Base-by-base conservation (phyloP, 257 asterid genomes). In the Capsicum pubescens region DNA sequence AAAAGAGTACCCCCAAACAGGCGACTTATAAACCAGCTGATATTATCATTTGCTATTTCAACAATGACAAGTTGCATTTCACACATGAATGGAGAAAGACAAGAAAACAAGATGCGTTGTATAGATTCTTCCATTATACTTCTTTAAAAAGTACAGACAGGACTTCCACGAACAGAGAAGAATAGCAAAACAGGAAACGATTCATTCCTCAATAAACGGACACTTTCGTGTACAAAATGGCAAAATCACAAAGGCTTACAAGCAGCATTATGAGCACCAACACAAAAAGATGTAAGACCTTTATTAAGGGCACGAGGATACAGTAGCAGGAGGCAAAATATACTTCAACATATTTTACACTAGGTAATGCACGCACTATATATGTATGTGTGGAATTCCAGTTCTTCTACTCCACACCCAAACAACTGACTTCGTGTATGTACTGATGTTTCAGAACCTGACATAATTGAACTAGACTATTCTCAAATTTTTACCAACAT, bases 131-230 rank as follows among this genome's bases (percentile, higher is more conserved):
- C 61, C 42, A 26, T 14, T 72, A 19, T 72, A 19, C 8, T 13
- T 19, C 7, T 72, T 50, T 19, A 10, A 48, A 72, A 60, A 3
- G 80, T 48, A 32, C n/a, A 66, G n/a, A 14, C 48, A 9, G 8
- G 16, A 63, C 70, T 63, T 63, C 61, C 26, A 21, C 70, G n/a
- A 60, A 60, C 67, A 60, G 67, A 60, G 67, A 60, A 60, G 35
- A 8, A 9, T 6, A 39, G 44, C 44, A 60, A 36, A 60, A 26
- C 67, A 60, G 4, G 42, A 63, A 63, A 32, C 7, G 13, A 67
- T 35, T 35, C 74, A 67, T 67, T 67, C 50, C 74, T 36, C 59
- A 72, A 71, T 19, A 11, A 46, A 71, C 58, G 7, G 17, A 44
- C 48, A 36, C 79, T 10, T 61, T 21, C 39, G 39, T 69, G 78